Base-by-base conservation (phyloP, 2,329 filamentous ascomycete species). In the Dothistroma septosporum region DNA sequence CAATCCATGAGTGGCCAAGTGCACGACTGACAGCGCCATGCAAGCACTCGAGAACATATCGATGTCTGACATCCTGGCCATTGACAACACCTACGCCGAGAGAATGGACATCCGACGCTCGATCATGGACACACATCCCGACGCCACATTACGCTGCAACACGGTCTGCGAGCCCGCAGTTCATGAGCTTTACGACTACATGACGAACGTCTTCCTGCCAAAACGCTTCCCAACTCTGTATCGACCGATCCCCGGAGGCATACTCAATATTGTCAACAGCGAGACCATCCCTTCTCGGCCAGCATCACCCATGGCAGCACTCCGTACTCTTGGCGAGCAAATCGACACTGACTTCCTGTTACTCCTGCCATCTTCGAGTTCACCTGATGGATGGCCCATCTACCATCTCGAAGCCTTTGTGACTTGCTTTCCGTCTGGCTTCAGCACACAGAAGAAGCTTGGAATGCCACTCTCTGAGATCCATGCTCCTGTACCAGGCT, bases 261-360 rank as follows among this genome's bases (percentile, higher is more conserved):
- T 81, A 56, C 61, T 77, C 35, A 86, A 85, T 68, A 72, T 72
- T 2, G 75, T 78, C 9, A 84, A 81, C 8, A 69, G 71, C 6
- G 72, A 77, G 33, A 65, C 72, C 2, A 74, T 82, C 4, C 77
- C 80, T 0, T 32, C 11, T 10, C 55, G 41, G 8, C 55, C 75
- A 1, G 63, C 74, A 0, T 61, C 70, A 5, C 74, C 77, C 0
- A 62, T 72, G 8, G 65, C 69, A 24, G 79, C 81, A 0, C 76
- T 87, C 2, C 68, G 76, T 49, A 77, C 76, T 2, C 72, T 87
- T 0, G 80, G 79, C 32, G 73, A 75, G 11, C 80, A 82, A 56
- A 72, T 87, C 28, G 85, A 87, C 65, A 80, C 81, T 50, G 85
- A 88, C 57, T 83, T 87, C 68, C 73, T 87, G 2, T 72, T 88